Evolutionary conservation across 164 flowering plant genomes (phyloP), one percentile per base, ranked within the genome.

Genomic region (Santalum album): DNA sequence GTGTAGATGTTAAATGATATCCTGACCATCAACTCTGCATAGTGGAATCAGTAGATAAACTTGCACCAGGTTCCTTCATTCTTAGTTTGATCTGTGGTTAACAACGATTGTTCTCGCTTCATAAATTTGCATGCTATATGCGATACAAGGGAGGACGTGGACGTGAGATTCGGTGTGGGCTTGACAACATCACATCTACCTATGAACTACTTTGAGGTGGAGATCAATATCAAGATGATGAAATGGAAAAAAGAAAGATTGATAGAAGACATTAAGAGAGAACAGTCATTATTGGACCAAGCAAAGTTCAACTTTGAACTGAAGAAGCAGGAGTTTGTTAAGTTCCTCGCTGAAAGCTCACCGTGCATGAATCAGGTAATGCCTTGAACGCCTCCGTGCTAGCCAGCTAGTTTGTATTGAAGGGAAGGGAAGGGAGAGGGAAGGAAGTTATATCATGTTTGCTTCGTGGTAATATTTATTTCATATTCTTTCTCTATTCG

Each of bases 221-320:
- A 78, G 63, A 76, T 68, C 20, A 54, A 58, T 56, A 45, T 89
- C 42, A 80, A 74, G 61, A 72, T 68, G 56, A 57, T 56, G 65
- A 72, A 65, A 44, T 82, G 87, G 94, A 71, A 72, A 55, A 80
- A 65, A 56, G 90, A 83, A 20, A 82, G 81, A 54, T 14, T 81
- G 18, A 11, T 43, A 29, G 99, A 89, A 19, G 99, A 92, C 65
- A 62, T 86, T 25, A 76, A 70, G 58, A 76, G 94, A 64, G 96
- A 89, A 58, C 70, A 78, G 35, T 49, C 58, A 39, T 40, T 82
- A 12, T 54, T 84, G 70, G 64, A 76, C 36, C 69, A 68, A 19
- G 78, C 63, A n/a, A 80, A 69, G 71, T 45, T 10, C 54, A 70
- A 48, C 34, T 91, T 75, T 57, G 72, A 59, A 12, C 45, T 47